Conservation (phyloP, 2,329 filamentous ascomycete genomes). For the Penicillium sp. region DNA sequence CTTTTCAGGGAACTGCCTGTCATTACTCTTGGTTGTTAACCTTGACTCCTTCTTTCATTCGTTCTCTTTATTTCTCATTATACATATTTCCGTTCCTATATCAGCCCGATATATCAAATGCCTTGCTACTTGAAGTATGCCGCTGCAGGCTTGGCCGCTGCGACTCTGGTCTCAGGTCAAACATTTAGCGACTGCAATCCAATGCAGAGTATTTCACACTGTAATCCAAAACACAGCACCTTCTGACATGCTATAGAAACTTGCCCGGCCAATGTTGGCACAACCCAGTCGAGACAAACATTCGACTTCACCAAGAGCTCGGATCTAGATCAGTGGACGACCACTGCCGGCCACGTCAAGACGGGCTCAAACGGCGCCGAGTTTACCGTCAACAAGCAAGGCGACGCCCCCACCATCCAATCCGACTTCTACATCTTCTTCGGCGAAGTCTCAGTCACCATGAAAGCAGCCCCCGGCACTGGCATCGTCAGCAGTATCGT, state of each 20-base stretch:
- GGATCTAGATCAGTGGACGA: background rate
- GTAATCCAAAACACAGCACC: background rate
- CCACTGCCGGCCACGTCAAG: background rate
- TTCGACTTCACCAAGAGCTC: background rate
- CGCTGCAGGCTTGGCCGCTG: background rate
- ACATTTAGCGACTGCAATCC: background rate
- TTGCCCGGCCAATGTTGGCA: background rate
- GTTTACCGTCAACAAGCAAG: background rate
- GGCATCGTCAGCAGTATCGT: slow-evolving; percentile 93
- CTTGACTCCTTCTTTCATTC: background rate
- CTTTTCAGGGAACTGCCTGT: background rate
- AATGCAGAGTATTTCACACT: background rate
- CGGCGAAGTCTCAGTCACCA: slow-evolving; percentile 76
- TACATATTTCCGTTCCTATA: background rate
- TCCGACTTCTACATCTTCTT: slow-evolving; percentile 97
- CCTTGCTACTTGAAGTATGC: background rate
- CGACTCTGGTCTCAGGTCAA: background rate
- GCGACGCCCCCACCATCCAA: background rate
- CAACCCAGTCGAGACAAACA: background rate
- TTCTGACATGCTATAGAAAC: background rate
- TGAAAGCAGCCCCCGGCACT: slow-evolving; percentile 83
- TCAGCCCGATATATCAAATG: background rate
- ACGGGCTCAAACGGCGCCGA: background rate
- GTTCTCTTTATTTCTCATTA: background rate
- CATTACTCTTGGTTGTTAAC: background rate